Evolutionary conservation across 768 basidiomycete genomes (phyloP).

Genomic region (Leccinum longicurvipes): DNA sequence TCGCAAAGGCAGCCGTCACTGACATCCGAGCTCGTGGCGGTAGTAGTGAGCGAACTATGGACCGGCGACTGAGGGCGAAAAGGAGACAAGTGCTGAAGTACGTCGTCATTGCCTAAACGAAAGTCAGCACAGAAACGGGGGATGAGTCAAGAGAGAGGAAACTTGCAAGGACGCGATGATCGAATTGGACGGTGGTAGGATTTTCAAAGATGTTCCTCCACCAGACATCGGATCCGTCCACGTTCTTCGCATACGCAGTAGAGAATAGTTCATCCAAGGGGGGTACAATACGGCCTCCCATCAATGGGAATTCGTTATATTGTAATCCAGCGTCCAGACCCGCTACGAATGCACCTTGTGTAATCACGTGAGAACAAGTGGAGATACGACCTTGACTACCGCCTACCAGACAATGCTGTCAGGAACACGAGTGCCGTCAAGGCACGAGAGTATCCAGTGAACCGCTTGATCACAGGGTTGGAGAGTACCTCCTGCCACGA

Average conservation of each 20-base stretch:
- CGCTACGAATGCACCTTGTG: conserved; percentile 91
- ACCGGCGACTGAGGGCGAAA: conserved; percentile 54
- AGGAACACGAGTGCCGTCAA: conserved; percentile 80
- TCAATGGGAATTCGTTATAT: conserved; percentile 98
- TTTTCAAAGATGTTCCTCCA: conserved; percentile 98
- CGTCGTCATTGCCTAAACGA: conserved; percentile 74
- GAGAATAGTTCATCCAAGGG: conserved; percentile 82
- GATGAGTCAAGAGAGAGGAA: neutral
- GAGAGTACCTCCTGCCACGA: conserved; percentile 47
- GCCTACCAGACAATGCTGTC: conserved; percentile 86
- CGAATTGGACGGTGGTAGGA: conserved; percentile 95
- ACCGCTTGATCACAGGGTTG: conserved; percentile 55
- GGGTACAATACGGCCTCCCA: conserved; percentile 87
- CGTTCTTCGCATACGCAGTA: conserved; percentile 63
- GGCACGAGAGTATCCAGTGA: conserved; percentile 55
- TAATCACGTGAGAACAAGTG: neutral
- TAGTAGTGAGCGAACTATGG: conserved; percentile 44
- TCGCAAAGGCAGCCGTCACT: conserved; percentile 60
- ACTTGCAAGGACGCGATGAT: conserved; percentile 88
- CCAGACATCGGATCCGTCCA: conserved; percentile 76
- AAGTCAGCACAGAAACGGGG: neutral
- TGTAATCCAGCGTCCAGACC: conserved; percentile 93
- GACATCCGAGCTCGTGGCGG: conserved; percentile 60
- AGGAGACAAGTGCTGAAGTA: conserved; percentile 67
- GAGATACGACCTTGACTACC: neutral